phyloP scores from a whole-genome alignment of 306 rosid species.

The Hippophae tibetana region DNA sequence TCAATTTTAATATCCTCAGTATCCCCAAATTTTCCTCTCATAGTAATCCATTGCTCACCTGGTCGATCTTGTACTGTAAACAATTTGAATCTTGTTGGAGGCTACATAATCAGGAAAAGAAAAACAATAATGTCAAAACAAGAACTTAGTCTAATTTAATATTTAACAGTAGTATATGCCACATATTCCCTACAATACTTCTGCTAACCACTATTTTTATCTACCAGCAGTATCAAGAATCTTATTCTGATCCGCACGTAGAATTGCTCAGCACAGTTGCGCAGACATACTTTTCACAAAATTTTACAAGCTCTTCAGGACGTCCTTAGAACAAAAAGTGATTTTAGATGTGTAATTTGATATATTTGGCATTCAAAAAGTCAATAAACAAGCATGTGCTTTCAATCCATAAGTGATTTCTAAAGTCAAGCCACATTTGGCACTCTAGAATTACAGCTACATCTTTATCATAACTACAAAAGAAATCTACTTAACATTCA shows the following conservation, averaged over 20 bases:
- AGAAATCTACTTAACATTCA: too few relatives aligned
- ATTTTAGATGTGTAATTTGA: background rate
- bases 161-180: background rate
- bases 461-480: too few relatives aligned
- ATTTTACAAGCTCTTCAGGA: background rate
- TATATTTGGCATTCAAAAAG: too few relatives aligned
- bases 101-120: constrained; percentile 32
- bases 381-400: too few relatives aligned
- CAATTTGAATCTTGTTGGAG: constrained; percentile 40
- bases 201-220: background rate
- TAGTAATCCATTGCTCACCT: constrained; percentile 56
- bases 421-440: too few relatives aligned
- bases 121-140: background rate
- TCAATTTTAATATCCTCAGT: constrained; percentile 58
- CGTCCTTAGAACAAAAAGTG: background rate
- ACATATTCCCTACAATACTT: background rate
- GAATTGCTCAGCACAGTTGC: background rate
- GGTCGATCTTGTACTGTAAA: constrained; percentile 60
- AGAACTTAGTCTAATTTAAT: background rate
- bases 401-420: too few relatives aligned
- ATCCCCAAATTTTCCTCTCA: constrained; percentile 49
- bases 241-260: background rate
- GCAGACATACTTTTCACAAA: background rate
- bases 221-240: background rate
- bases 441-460: too few relatives aligned